These are phyloP conservation scores for Peterozyma xylosa DNA, from an alignment of 805 yeast genomes.

Conservation along the genomic window DNA sequence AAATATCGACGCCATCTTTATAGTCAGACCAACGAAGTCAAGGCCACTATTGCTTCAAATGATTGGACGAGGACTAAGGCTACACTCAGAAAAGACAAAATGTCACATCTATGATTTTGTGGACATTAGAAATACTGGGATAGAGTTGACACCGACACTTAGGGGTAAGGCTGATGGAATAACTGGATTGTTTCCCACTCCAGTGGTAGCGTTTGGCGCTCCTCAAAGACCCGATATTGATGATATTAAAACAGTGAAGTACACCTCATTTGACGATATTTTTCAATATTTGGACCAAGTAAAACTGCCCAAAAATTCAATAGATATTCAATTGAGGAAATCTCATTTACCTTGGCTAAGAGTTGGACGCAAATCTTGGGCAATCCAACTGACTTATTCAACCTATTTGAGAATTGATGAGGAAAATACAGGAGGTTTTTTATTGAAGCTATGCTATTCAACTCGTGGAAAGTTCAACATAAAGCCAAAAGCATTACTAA, in stretches of 20 bases:
- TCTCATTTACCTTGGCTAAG: constrained; percentile 6
- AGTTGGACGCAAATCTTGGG: constrained; percentile 8
- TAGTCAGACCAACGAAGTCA: constrained; percentile 79
- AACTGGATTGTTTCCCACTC: neutral
- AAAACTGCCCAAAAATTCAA: constrained; percentile 2
- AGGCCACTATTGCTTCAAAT: constrained; percentile 68
- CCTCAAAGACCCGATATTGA: neutral
- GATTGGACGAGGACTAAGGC: constrained; percentile 84
- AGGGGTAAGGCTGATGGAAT: constrained; percentile 20
- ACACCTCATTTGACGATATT: constrained; percentile 7
- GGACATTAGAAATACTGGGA: constrained; percentile 47
- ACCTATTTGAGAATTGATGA: constrained; percentile 6
- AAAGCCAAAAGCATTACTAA: constrained; percentile 3
- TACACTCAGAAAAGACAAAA: constrained; percentile 48
- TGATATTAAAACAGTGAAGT: constrained; percentile 2
- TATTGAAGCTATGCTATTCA: constrained; percentile 4
- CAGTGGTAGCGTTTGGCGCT: neutral
- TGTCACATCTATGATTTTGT: constrained; percentile 79
- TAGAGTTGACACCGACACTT: constrained; percentile 49
- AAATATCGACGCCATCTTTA: constrained; percentile 68
- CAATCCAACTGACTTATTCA: constrained; percentile 2
- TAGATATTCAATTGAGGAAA: constrained; percentile 2
- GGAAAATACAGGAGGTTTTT: constrained; percentile 5
- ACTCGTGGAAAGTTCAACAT: neutral
- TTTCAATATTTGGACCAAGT: constrained; percentile 4